A percentile compares a stretch with the other conserved stretches of the same genome.
phyloP scores from a whole-genome alignment of 306 rosid genomes.

The Alnus rubra region DNA sequence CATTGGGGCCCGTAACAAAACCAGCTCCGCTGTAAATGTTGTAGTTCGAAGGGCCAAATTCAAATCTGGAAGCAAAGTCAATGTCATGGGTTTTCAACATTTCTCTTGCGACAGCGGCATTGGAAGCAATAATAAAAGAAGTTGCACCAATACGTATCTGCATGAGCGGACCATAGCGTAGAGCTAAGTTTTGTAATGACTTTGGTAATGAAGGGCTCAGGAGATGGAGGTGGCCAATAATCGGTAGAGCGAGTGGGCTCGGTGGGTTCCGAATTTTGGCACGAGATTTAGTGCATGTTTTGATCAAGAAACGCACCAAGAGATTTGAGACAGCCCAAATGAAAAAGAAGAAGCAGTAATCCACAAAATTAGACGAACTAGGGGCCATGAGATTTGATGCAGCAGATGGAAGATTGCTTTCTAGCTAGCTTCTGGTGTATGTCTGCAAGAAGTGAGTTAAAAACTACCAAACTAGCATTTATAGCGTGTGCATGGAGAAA shows the following conservation, averaged over 20 bases:
- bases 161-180: background rate
- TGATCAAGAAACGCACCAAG: conserved; percentile 22
- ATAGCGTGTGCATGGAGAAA: background rate
- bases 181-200: background rate
- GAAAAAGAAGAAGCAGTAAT: conserved; percentile 11
- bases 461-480: background rate
- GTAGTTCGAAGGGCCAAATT: background rate
- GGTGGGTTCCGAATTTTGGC: conserved; percentile 31
- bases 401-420: background rate
- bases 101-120: background rate
- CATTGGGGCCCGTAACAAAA: background rate
- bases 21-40: background rate
- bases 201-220: background rate
- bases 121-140: background rate
- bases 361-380: background rate
- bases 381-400: background rate
- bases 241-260: conserved; percentile 45
- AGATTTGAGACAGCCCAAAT: conserved; percentile 17
- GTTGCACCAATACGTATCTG: background rate
- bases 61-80: background rate
- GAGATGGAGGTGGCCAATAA: conserved; percentile 51
- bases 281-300: conserved; percentile 4
- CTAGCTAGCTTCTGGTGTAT: background rate
- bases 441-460: background rate
- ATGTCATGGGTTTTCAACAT: background rate